phyloP scores from a whole-genome alignment of 2,329 filamentous ascomycete genomes.

The Fusarium agapanthi region DNA sequence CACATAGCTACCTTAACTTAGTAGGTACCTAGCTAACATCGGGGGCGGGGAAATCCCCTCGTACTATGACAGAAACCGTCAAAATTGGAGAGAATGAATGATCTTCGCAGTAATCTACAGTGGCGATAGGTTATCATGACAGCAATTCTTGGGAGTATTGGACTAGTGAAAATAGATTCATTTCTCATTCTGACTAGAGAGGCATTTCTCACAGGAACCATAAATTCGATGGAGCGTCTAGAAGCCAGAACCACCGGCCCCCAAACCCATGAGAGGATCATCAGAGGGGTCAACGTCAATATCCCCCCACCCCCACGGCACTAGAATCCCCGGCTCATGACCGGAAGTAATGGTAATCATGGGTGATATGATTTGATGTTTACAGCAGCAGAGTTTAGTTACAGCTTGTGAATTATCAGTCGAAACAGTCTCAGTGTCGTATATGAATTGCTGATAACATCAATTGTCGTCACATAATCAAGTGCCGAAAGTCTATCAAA shows the following conservation, averaged over 20 bases:
- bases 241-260: slow-evolving; percentile 12
- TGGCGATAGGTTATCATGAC: slow-evolving; percentile 6
- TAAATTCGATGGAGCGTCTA: not conserved
- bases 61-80: not conserved
- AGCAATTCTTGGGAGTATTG: not conserved
- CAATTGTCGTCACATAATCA: not conserved
- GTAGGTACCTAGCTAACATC: not conserved
- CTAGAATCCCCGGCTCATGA: slow-evolving; percentile 15
- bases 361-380: not conserved
- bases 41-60: slow-evolving; percentile 15
- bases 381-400: not conserved
- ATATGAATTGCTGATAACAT: not conserved
- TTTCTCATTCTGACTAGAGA: not conserved
- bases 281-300: not conserved
- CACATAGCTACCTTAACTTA: not conserved
- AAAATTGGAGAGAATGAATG: slow-evolving; percentile 11
- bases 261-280: slow-evolving; percentile 23
- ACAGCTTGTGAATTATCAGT: not conserved
- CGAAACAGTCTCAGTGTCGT: not conserved
- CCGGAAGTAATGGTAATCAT: slow-evolving; percentile 2
- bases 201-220: not conserved
- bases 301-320: slow-evolving; percentile 27
- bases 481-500: not conserved
- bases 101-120: not conserved
- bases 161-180: not conserved